A percentile compares a stretch with the other conserved stretches of the same genome.
phyloP scores from a whole-genome alignment of 257 asterid species.

The Mitragyna speciosa region DNA sequence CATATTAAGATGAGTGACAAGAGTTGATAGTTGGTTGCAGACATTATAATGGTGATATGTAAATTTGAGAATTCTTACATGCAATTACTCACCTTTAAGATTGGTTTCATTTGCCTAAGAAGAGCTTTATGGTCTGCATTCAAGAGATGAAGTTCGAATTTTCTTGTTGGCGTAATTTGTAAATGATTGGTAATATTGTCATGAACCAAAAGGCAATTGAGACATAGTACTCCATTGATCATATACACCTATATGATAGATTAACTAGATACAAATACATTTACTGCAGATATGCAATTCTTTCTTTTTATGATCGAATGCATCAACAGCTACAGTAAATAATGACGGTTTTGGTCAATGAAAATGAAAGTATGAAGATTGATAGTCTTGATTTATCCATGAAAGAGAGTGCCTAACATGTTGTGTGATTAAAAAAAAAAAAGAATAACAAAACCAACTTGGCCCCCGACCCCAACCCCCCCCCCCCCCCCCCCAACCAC shows the following conservation, averaged over 20 bases:
- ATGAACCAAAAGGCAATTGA: not conserved
- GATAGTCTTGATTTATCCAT: not conserved
- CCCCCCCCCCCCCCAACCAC: no score
- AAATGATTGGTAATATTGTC: not conserved
- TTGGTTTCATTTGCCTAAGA: not conserved
- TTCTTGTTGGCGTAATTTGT: not conserved
- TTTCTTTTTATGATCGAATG: not conserved
- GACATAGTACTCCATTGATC: not conserved
- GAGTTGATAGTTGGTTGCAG: not conserved
- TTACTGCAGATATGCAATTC: not conserved
- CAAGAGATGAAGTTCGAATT: not conserved
- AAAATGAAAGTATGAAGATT: not conserved
- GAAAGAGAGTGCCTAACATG: not conserved
- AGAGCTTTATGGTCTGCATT: not conserved
- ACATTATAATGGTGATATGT: not conserved
- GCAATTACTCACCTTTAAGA: not conserved
- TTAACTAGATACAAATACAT: no score
- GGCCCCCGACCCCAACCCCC: no score
- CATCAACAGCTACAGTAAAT: not conserved
- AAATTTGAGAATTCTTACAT: not conserved
- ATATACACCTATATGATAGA: not conserved
- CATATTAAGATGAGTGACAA: not conserved
- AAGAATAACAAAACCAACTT: not conserved
- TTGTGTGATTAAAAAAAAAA: not conserved
- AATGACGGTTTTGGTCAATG: not conserved